Percentiles rank a stretch among this genome's conserved stretches.
Conservation (phyloP, 2,329 filamentous ascomycete species). For the Fusarium circinatum region DNA sequence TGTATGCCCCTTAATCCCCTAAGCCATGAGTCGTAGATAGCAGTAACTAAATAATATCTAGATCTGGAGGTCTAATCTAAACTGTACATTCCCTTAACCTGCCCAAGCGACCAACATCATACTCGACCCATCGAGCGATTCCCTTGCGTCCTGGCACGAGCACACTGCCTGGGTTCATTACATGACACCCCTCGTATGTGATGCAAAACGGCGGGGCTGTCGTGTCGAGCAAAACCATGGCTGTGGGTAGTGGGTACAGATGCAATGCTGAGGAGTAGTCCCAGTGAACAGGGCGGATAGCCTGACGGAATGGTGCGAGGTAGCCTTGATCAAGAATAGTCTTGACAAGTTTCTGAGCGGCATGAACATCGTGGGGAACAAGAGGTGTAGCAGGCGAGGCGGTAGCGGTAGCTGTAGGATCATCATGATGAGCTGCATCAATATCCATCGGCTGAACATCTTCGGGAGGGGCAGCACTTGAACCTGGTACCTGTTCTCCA, state of each 20-base stretch:
- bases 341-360: slow-evolving; percentile 84
- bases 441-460: slow-evolving; percentile 53
- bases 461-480: slow-evolving; percentile 21
- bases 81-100: slow-evolving; percentile 71
- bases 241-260: slow-evolving; percentile 88
- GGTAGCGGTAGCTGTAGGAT: slow-evolving; percentile 23
- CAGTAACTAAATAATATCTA: neutral
- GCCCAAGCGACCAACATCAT: slow-evolving; percentile 74
- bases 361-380: slow-evolving; percentile 62
- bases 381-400: slow-evolving; percentile 51
- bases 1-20: neutral
- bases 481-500: slow-evolving; percentile 42
- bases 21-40: slow-evolving; percentile 8
- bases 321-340: slow-evolving; percentile 92
- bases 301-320: slow-evolving; percentile 85
- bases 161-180: slow-evolving; percentile 89
- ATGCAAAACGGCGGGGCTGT: slow-evolving; percentile 85
- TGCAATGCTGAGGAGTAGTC: slow-evolving; percentile 81
- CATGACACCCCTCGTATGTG: slow-evolving; percentile 94
- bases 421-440: slow-evolving; percentile 46
- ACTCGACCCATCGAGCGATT: slow-evolving; percentile 87
- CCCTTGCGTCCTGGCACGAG: slow-evolving; percentile 75
- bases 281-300: slow-evolving; percentile 86
- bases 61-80: slow-evolving; percentile 44
- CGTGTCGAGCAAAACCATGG: slow-evolving; percentile 83